A percentile compares a stretch with the other conserved stretches of the same genome.
phyloP scores from a whole-genome alignment of 1,139 yeast species.

The Saccharomyces hybrid region DNA sequence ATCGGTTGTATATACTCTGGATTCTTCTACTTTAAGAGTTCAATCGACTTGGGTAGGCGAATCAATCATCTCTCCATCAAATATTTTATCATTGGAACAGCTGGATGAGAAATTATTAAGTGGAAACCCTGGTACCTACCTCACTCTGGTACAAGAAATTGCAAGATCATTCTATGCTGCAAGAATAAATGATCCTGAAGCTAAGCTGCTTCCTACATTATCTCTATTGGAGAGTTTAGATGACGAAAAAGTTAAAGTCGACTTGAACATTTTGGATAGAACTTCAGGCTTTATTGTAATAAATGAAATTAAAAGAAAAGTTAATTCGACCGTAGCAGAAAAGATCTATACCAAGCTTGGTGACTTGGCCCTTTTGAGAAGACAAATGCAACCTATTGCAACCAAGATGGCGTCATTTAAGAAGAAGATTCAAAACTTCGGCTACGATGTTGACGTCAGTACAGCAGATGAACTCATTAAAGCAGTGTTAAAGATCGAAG shows the following conservation, averaged over 20 bases:
- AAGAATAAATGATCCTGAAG: conserved; percentile 47
- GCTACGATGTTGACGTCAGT: conserved; percentile 65
- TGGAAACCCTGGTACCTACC: conserved; percentile 18
- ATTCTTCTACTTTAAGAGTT: conserved; percentile 63
- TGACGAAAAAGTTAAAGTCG: conserved; percentile 69
- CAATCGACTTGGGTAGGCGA: conserved; percentile 76
- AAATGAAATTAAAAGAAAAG: conserved; percentile 72
- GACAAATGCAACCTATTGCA: conserved; percentile 77
- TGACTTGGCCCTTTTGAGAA: conserved; percentile 73
- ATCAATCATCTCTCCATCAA: conserved; percentile 57
- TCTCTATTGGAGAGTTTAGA: conserved; percentile 74
- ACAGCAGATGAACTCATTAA: conserved; percentile 66
- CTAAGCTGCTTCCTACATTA: conserved; percentile 49
- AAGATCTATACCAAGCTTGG: conserved; percentile 70
- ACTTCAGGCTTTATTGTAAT: conserved; percentile 52
- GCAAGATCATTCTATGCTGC: conserved; percentile 66
- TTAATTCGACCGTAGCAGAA: conserved; percentile 81
- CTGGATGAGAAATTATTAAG: conserved; percentile 34
- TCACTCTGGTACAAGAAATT: conserved; percentile 19
- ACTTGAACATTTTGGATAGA: conserved; percentile 66
- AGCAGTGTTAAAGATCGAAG: conserved; percentile 59
- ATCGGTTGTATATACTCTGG: conserved; percentile 78
- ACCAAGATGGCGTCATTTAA: conserved; percentile 77
- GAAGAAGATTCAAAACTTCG: conserved; percentile 46
- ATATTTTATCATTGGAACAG: conserved; percentile 23